Percentiles rank a stretch among this genome's conserved stretches.
These are phyloP conservation scores for Saccharum hybrid DNA, from an alignment of 202 grass and related monocot genomes.

Conservation along the genomic window DNA sequence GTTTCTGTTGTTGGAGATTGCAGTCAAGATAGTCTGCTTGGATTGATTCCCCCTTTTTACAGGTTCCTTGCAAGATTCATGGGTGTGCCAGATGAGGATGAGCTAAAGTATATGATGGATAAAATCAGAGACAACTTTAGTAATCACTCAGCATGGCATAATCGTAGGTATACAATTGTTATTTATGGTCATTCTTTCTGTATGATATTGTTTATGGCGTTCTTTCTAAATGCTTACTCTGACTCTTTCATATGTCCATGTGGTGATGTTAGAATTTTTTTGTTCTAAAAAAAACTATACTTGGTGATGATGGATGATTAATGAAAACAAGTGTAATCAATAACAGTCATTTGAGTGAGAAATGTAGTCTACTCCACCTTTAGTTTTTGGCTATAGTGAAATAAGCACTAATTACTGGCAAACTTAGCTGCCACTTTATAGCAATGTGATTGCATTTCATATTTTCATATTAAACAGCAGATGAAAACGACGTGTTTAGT, in stretches of 20 bases:
- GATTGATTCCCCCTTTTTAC: conserved; percentile 32
- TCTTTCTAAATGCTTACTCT: conserved; percentile 23
- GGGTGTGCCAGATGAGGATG: conserved; percentile 73
- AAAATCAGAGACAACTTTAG: conserved; percentile 93
- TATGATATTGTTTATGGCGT: conserved; percentile 14
- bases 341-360: not conserved
- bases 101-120: conserved; percentile 86
- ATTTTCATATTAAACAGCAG: conserved; percentile 25
- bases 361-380: not conserved
- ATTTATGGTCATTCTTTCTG: not conserved
- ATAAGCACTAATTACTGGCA: not conserved
- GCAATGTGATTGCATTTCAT: not conserved
- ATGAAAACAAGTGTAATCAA: conserved; percentile 21
- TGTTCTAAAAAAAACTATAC: not conserved
- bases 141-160: conserved; percentile 98
- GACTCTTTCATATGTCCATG: conserved; percentile 25
- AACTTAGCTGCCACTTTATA: not conserved
- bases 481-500: not conserved
- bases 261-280: conserved; percentile 4
- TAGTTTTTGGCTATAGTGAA: conserved; percentile 7
- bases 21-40: not conserved
- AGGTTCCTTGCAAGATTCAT: conserved; percentile 87
- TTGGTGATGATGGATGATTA: not conserved
- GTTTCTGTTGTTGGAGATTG: not conserved
- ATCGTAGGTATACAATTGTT: conserved; percentile 67